These are phyloP conservation scores for Neurospora discreta DNA, from an alignment of 495 filamentous ascomycete species.

Conservation along the genomic window DNA sequence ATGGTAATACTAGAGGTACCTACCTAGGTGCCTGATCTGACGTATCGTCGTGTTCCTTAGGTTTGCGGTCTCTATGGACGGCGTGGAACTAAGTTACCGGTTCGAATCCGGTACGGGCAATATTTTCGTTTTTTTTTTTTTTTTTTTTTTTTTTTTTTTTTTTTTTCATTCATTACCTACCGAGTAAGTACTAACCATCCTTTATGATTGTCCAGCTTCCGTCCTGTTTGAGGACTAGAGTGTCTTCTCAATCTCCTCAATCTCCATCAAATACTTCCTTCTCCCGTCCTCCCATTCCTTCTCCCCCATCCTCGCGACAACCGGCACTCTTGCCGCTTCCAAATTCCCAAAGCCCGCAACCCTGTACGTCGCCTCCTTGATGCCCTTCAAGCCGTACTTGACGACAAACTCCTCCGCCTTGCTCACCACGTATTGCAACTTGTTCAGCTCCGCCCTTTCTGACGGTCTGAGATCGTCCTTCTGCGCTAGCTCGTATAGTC, in stretches of 20 bases:
- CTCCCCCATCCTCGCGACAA: constrained; percentile 38
- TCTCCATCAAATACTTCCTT: constrained; percentile 11
- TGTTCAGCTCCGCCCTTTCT: constrained; percentile 27
- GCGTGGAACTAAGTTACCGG: not conserved
- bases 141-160: no score
- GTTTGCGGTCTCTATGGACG: not conserved
- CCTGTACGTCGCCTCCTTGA: constrained; percentile 50
- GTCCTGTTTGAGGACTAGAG: not conserved
- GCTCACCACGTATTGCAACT: constrained; percentile 47
- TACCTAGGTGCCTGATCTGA: no score
- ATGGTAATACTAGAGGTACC: not conserved
- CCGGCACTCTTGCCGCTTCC: constrained; percentile 45
- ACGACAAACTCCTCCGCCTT: constrained; percentile 50
- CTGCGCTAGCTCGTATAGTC: constrained; percentile 37
- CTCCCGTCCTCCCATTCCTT: constrained; percentile 26
- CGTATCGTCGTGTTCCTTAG: not conserved
- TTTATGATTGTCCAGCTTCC: not conserved
- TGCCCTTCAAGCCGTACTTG: constrained; percentile 44
- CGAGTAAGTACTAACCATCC: not conserved
- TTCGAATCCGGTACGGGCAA: not conserved
- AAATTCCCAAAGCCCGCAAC: constrained; percentile 41
- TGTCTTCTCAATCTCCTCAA: constrained; percentile 12
- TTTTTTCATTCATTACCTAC: not conserved
- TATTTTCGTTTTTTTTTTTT: not conserved
- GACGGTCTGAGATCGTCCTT: constrained; percentile 16